phyloP scores from a whole-genome alignment of 345 rosid species.

The Chamaenerion angustifolium region DNA sequence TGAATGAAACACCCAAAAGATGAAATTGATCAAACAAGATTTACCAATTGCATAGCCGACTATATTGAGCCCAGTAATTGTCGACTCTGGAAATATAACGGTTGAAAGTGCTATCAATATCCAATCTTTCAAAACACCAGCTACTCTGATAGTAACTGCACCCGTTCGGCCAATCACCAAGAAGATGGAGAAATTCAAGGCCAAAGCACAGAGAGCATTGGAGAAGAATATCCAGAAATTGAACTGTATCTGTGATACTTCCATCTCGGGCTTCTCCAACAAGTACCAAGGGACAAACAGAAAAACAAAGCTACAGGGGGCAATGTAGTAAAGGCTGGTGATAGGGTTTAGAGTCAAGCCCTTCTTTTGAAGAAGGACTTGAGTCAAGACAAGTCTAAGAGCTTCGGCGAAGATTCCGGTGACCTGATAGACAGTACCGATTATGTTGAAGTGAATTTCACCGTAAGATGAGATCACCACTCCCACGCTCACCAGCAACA shows the following conservation, averaged over 20 bases:
- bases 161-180: slow-evolving; percentile 95
- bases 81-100: slow-evolving; percentile 82
- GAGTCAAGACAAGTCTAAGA: slow-evolving; percentile 88
- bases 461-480: slow-evolving; percentile 95
- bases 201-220: slow-evolving; percentile 88
- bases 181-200: slow-evolving; percentile 88
- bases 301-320: slow-evolving; percentile 97
- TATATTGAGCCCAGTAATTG: slow-evolving; percentile 83
- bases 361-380: slow-evolving; percentile 95
- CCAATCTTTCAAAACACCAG: slow-evolving; percentile 99
- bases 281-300: slow-evolving; percentile 89
- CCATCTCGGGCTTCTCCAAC: slow-evolving; percentile 81
- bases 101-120: slow-evolving; percentile 91
- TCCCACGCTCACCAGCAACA: slow-evolving; percentile 96
- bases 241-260: slow-evolving; percentile 74
- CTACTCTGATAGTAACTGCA: slow-evolving; percentile 93
- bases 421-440: slow-evolving; percentile 93
- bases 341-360: slow-evolving; percentile 90
- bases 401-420: slow-evolving; percentile 98
- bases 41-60: slow-evolving; percentile 96
- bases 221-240: slow-evolving; percentile 96
- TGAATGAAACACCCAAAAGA: background rate
- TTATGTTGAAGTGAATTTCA: slow-evolving; percentile 88
- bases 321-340: slow-evolving; percentile 94
- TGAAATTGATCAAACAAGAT: background rate